These are phyloP conservation scores for Debaryomyces psychrophilus DNA, from an alignment of 1,139 yeast species.

Conservation along the genomic window DNA sequence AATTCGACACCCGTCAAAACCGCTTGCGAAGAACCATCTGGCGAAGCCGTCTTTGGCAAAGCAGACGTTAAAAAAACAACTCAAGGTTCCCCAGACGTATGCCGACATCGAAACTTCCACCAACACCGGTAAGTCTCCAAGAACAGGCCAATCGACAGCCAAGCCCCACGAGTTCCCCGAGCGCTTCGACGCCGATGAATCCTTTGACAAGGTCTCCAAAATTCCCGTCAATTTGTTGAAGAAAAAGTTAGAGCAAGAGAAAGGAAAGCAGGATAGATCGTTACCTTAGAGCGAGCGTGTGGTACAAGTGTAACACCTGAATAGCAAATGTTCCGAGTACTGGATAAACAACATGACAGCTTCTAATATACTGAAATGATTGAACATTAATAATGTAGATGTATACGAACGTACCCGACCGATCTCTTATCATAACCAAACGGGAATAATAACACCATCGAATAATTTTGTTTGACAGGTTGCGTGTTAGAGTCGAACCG, in stretches of 20 bases:
- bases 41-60: neutral
- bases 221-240: conserved; percentile 23
- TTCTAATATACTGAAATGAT: neutral
- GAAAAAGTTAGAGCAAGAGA: conserved; percentile 14
- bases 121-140: neutral
- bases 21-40: neutral
- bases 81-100: neutral
- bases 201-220: conserved; percentile 24
- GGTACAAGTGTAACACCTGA: too few relatives aligned
- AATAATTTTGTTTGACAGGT: neutral
- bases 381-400: too few relatives aligned
- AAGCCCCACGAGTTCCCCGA: conserved; percentile 2
- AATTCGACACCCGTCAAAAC: neutral
- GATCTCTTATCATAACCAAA: too few relatives aligned
- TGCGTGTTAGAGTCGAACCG: neutral
- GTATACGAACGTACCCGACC: too few relatives aligned
- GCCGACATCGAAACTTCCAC: neutral
- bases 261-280: conserved; percentile 1
- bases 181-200: conserved; percentile 23
- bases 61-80: neutral
- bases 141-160: neutral
- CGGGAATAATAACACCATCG: too few relatives aligned
- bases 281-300: neutral
- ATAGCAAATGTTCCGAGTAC: neutral
- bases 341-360: neutral